Conservation (phyloP, 176 grass and related monocot genomes). For the Luzula sylvatica region DNA sequence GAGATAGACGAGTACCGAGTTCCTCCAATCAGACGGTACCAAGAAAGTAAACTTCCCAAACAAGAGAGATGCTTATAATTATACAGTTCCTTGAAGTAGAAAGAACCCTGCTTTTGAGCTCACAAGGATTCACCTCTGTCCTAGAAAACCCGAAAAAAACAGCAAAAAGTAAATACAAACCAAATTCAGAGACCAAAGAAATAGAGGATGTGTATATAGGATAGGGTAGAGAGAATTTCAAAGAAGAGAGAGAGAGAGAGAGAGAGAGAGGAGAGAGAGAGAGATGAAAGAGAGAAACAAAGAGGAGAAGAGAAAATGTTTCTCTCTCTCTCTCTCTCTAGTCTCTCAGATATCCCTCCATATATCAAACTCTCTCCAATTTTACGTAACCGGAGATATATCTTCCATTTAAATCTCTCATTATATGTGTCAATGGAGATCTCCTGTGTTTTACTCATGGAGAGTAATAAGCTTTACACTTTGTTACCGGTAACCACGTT, state of each 20-base stretch:
- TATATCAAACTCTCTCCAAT: background rate
- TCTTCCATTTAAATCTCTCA: too few species aligned
- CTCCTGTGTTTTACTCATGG: background rate
- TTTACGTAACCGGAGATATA: background rate
- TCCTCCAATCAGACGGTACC: constrained; percentile 2
- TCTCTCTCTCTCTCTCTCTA: constrained; percentile 13
- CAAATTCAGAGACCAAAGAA: background rate
- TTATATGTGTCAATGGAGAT: background rate
- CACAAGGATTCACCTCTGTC: constrained; percentile 10
- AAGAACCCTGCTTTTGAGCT: constrained; percentile 7
- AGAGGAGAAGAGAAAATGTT: constrained; percentile 14
- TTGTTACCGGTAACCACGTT: constrained; percentile 24
- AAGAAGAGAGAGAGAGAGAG: constrained; percentile 9
- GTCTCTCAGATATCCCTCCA: constrained; percentile 12
- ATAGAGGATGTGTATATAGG: constrained; percentile 1
- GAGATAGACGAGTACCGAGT: constrained; percentile 6
- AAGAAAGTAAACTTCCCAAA: background rate
- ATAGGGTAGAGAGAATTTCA: background rate
- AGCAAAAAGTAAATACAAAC: background rate
- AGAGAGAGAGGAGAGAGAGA: background rate
- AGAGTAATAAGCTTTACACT: background rate
- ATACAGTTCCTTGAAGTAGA: background rate
- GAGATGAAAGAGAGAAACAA: constrained; percentile 8
- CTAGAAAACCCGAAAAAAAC: too few species aligned
- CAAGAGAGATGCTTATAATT: too few species aligned